phyloP scores from a whole-genome alignment of 345 rosid genomes.

The Brassica napus region DNA sequence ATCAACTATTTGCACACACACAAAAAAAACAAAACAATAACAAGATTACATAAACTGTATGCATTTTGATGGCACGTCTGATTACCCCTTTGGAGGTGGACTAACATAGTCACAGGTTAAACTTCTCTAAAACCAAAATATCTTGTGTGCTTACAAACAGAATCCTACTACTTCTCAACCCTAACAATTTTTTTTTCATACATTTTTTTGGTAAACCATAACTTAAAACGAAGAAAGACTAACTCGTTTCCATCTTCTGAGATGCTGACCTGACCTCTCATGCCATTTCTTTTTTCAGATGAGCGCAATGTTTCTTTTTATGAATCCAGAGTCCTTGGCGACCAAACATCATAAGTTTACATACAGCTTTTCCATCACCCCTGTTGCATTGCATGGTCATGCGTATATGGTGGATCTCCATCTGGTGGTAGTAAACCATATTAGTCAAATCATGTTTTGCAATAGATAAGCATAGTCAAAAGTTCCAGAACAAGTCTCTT shows the following conservation, averaged over 20 bases:
- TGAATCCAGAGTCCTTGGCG: neutral
- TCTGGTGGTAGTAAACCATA: slow-evolving; percentile 26
- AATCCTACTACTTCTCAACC: slow-evolving; percentile 7
- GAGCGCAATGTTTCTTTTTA: neutral
- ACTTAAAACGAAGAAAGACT: neutral
- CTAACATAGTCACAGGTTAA: slow-evolving; percentile 33
- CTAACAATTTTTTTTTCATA: slow-evolving; percentile 30
- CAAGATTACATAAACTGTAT: neutral
- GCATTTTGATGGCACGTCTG: slow-evolving; percentile 26
- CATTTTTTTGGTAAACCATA: slow-evolving; percentile 19
- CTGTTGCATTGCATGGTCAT: slow-evolving; percentile 34
- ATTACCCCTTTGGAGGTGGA: neutral
- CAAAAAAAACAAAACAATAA: neutral
- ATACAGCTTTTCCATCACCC: slow-evolving; percentile 22
- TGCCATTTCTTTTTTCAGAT: neutral
- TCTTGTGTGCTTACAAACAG: slow-evolving; percentile 17
- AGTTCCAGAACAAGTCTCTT: neutral
- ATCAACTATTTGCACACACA: no score
- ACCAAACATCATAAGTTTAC: neutral
- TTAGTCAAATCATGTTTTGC: neutral
- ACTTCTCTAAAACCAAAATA: slow-evolving; percentile 27
- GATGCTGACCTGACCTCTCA: neutral
- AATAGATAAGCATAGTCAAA: neutral
- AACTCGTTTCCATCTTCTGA: slow-evolving; percentile 5
- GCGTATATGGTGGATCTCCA: slow-evolving; percentile 38